Evolutionary conservation across 352 stramenopile genomes (phyloP).

Genomic region (Phytophthora pistaciae): DNA sequence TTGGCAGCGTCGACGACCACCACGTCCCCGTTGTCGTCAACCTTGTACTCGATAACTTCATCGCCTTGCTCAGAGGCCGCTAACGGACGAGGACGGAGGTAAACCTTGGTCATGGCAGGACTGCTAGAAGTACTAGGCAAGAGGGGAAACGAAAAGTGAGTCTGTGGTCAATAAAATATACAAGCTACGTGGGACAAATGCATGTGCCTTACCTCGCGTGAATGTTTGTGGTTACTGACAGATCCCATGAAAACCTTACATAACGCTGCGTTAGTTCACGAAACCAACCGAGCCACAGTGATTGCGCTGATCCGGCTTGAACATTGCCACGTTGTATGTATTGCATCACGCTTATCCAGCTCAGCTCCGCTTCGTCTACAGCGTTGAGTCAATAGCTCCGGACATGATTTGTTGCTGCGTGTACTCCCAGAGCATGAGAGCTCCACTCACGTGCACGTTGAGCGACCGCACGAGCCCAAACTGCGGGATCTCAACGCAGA

Average conservation of each 20-base stretch:
- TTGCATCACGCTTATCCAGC: not conserved
- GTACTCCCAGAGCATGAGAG: conserved; percentile 97
- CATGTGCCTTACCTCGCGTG: not conserved
- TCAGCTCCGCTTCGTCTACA: conserved; percentile 8
- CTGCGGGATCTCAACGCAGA: conserved; percentile 98
- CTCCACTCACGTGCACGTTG: conserved; percentile 98
- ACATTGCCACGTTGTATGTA: not conserved
- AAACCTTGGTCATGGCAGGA: conserved; percentile 48
- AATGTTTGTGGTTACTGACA: not conserved
- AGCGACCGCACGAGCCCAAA: conserved; percentile 97
- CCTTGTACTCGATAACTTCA: conserved; percentile 27
- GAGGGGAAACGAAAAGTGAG: conserved; percentile 10
- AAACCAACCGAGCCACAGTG: not conserved
- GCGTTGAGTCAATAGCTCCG: conserved; percentile 26
- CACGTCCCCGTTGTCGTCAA: conserved; percentile 5
- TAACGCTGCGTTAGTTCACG: not conserved
- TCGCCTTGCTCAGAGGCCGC: conserved; percentile 36
- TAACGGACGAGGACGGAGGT: conserved; percentile 45
- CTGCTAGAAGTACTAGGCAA: not conserved
- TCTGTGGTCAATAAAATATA: not conserved
- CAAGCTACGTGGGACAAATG: not conserved
- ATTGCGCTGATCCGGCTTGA: not conserved
- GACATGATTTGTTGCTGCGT: conserved; percentile 89
- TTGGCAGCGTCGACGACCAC: conserved; percentile 17
- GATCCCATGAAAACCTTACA: not conserved